phyloP scores from a whole-genome alignment of 2,329 filamentous ascomycete species.

The Raffaelea deltoideospora region DNA sequence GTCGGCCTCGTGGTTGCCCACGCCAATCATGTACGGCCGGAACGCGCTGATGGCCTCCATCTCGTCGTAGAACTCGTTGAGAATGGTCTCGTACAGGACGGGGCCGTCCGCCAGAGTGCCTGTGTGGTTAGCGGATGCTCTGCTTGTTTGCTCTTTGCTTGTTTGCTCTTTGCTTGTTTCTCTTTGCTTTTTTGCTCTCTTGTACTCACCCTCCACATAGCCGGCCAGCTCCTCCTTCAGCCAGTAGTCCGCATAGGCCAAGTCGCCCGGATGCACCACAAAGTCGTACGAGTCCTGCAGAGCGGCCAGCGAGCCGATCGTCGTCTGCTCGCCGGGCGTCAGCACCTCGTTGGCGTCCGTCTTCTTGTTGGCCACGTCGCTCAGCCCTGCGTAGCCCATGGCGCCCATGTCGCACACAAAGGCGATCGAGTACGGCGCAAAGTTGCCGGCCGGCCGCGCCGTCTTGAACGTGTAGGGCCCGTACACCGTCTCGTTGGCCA shows the following conservation, averaged over 20 bases:
- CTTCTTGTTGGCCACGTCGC: constrained; percentile 2
- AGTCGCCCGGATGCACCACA: constrained; percentile 33
- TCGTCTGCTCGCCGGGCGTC: constrained; percentile 6
- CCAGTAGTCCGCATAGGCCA: constrained; percentile 31
- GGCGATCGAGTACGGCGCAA: constrained; percentile 25
- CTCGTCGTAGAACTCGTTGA: constrained; percentile 35
- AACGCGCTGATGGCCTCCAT: constrained; percentile 24
- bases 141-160: too few relatives aligned
- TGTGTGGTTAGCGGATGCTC: too few relatives aligned
- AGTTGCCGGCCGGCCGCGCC: constrained; percentile 22
- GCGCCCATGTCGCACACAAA: constrained; percentile 30
- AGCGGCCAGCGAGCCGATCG: constrained; percentile 4
- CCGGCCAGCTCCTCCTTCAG: constrained; percentile 25
- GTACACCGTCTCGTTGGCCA: constrained; percentile 33
- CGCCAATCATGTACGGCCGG: constrained; percentile 30
- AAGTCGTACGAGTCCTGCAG: constrained; percentile 6
- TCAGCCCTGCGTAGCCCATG: constrained; percentile 8
- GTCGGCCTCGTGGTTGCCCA: constrained; percentile 33
- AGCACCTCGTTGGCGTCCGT: constrained; percentile 4
- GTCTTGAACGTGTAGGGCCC: constrained; percentile 20
- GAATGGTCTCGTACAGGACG: constrained; percentile 33
- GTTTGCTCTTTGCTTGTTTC: too few relatives aligned
- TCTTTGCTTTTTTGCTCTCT: too few relatives aligned
- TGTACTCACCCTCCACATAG: too few relatives aligned
- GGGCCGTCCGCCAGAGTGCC: constrained; percentile 20